Evolutionary conservation across 495 filamentous ascomycete genomes (phyloP), one percentile per base, ranked within the genome.

Genomic region (Letharia columbiana): DNA sequence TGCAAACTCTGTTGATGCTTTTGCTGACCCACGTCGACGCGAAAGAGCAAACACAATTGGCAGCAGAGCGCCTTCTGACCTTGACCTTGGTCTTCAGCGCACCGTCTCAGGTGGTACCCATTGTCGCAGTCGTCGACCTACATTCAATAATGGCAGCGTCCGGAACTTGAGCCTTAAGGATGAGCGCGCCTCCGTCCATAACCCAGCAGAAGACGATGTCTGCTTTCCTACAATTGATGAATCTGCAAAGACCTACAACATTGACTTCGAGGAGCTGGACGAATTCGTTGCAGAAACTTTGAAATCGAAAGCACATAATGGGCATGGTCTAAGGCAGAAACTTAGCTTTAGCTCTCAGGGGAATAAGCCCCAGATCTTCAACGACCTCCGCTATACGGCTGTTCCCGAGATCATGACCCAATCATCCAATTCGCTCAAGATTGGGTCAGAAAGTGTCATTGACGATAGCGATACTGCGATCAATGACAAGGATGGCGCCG

Each of bases 1-100:
- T 15, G 92, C 94, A 3, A 98, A 97, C 74, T 98, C 94, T 4
- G 94, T 98, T 35, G 93, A 97, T 75, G 94, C 94, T 20, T 98
- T 98, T 75, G 95, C 93, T 5, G 91, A 94, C 68, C 80, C 75
- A 3, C 82, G 85, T 66, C 82, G 86, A 58, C 84, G 85, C 12
- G 90, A 91, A 28, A 82, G 85, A 57, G 84, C 85, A 44, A 84
- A 84, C 44, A 89, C 86, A 4, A 64, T 86, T 47, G 85, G 83
- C 67, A 89, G 86, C 75, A 81, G 81, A 67, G 79, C 70, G 2
- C 75, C 80, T 62, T 85, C 86, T 8, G 80, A 83, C 42, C 64
- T 85, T 23, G 84, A 87, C 52, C 79, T 83, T 18, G 79, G 86
- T 45, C 78, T 92, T 33, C 85, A 90, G 64, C 86, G 89, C 20